A percentile compares a stretch with the other conserved stretches of the same genome.
Evolutionary conservation across 352 stramenopile species (phyloP).

Genomic region (Thraustochytrium sp.): DNA sequence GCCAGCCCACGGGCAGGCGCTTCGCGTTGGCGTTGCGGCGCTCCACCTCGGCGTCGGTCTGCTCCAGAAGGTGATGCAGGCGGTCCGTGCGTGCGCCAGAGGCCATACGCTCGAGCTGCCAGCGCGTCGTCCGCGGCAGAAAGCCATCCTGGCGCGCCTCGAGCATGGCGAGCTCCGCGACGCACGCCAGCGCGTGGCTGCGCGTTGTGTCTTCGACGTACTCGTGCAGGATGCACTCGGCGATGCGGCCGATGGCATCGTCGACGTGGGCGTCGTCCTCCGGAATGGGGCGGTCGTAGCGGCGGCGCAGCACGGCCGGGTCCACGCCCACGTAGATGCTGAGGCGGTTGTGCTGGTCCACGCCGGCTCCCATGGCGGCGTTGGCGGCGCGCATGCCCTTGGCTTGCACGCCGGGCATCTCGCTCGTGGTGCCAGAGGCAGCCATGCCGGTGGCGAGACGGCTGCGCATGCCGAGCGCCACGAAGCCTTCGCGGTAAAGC

Average conservation of each 20-base stretch:
- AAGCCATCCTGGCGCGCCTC: constrained; percentile 8
- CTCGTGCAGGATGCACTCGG: constrained; percentile 33
- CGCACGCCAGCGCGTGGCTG: constrained; percentile 15
- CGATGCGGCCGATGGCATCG: not conserved
- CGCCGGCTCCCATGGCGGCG: too few relatives aligned
- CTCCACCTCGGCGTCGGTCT: not conserved
- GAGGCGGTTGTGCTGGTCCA: constrained; percentile 17
- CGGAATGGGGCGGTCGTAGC: not conserved
- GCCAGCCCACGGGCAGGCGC: constrained; percentile 29
- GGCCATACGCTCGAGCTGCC: constrained; percentile 35
- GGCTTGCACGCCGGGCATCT: too few relatives aligned
- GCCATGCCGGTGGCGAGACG: not conserved
- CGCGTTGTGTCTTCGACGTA: constrained; percentile 29
- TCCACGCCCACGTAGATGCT: constrained; percentile 40
- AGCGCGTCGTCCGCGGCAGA: constrained; percentile 6
- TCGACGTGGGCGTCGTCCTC: not conserved
- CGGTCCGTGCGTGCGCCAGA: not conserved
- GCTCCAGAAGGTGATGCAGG: not conserved
- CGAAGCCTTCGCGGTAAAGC: constrained; percentile 27
- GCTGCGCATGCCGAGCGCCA: constrained; percentile 10
- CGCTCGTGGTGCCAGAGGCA: not conserved
- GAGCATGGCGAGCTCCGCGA: constrained; percentile 14
- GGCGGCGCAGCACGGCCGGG: not conserved
- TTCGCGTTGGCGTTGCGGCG: constrained; percentile 23
- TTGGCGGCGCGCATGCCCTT: too few relatives aligned